These are phyloP conservation scores for Rhizopogon roseolus DNA, from an alignment of 768 basidiomycete species.

Conservation along the genomic window DNA sequence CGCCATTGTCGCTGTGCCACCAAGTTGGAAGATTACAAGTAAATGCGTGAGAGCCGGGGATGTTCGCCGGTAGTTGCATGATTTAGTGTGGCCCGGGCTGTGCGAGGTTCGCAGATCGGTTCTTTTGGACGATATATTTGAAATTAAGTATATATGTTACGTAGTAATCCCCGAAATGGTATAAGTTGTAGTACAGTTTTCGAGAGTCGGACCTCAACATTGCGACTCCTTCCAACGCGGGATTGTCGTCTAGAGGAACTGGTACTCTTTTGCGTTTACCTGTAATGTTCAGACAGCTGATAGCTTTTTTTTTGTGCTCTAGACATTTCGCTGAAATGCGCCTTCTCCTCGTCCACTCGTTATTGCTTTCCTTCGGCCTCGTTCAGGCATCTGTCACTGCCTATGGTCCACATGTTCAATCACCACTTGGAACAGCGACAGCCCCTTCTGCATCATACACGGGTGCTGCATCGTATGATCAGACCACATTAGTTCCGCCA, in stretches of 20 bases:
- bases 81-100: too few species aligned
- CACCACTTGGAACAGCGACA: slow-evolving; percentile 23
- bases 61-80: too few species aligned
- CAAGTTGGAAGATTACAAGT: neutral
- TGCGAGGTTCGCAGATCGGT: too few species aligned
- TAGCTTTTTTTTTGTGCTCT: neutral
- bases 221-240: neutral
- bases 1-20: neutral
- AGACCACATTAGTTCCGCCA: slow-evolving; percentile 45
- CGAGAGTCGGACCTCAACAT: neutral
- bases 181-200: slow-evolving; percentile 5
- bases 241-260: slow-evolving; percentile 8
- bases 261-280: slow-evolving; percentile 1
- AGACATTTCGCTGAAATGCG: slow-evolving; percentile 9
- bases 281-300: neutral
- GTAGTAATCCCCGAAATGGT: slow-evolving; percentile 4
- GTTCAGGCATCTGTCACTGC: slow-evolving; percentile 13
- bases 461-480: slow-evolving; percentile 47
- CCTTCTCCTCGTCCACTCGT: slow-evolving; percentile 21
- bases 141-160: neutral
- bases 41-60: neutral
- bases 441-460: slow-evolving; percentile 39
- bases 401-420: slow-evolving; percentile 21
- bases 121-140: too few species aligned
- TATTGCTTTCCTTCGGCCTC: slow-evolving; percentile 9